Evolutionary conservation across 768 basidiomycete genomes (phyloP).

Genomic region (Lactarius hatsudake): DNA sequence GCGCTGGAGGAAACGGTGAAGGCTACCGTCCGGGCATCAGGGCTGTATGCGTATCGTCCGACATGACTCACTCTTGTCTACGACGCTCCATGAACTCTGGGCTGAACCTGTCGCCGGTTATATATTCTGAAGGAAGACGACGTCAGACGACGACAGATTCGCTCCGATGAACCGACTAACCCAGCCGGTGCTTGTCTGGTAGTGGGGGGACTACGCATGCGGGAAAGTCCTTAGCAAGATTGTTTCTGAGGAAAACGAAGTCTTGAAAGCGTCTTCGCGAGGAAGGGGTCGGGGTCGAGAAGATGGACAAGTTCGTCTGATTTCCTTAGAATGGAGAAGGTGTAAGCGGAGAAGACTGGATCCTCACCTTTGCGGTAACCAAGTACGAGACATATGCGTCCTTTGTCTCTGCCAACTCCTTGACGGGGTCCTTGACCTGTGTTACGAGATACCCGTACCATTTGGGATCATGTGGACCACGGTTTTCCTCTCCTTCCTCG

Average conservation of each 20-base stretch:
- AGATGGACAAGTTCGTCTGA: slow-evolving; percentile 89
- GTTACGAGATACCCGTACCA: slow-evolving; percentile 88
- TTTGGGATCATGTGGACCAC: slow-evolving; percentile 73
- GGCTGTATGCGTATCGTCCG: slow-evolving; percentile 11
- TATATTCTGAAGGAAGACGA: slow-evolving; percentile 63
- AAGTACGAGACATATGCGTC: slow-evolving; percentile 96
- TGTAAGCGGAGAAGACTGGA: slow-evolving; percentile 8
- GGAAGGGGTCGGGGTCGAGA: slow-evolving; percentile 69
- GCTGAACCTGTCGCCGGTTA: slow-evolving; percentile 96
- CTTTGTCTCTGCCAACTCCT: slow-evolving; percentile 95
- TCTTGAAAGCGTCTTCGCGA: slow-evolving; percentile 92
- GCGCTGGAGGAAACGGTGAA: slow-evolving; percentile 90
- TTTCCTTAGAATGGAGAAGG: slow-evolving; percentile 1
- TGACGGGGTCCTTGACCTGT: slow-evolving; percentile 86
- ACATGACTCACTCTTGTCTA: slow-evolving; percentile 67
- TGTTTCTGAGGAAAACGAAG: slow-evolving; percentile 89
- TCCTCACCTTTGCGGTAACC: slow-evolving; percentile 77
- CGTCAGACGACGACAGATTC: slow-evolving; percentile 4
- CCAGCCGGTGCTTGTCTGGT: slow-evolving; percentile 94
- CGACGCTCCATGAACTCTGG: slow-evolving; percentile 96
- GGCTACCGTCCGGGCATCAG: slow-evolving; percentile 43
- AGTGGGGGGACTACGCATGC: slow-evolving; percentile 97
- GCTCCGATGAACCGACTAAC: slow-evolving; percentile 46
- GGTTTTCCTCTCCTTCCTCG: slow-evolving; percentile 61
- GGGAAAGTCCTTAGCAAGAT: slow-evolving; percentile 88